Percentiles rank a stretch among this genome's conserved stretches.
These are phyloP conservation scores for Volvox africanus DNA, from an alignment of 139 green algal genomes.

Conservation along the genomic window DNA sequence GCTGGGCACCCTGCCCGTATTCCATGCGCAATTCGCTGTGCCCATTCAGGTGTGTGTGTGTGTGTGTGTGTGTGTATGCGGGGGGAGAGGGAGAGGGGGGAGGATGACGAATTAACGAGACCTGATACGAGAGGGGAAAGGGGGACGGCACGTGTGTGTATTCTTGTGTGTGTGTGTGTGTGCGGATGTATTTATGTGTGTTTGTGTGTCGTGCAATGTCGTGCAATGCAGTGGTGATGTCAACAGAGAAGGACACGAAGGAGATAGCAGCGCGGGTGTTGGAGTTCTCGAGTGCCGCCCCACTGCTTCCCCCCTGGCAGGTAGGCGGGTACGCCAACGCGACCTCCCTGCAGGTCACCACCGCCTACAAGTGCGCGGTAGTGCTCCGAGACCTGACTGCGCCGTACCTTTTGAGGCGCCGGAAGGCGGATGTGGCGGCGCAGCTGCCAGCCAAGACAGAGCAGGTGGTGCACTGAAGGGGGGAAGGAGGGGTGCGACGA, in stretches of 20 bases:
- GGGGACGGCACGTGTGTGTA: too few relatives aligned
- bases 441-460: slow-evolving; percentile 97
- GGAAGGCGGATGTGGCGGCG: slow-evolving; percentile 91
- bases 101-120: too few relatives aligned
- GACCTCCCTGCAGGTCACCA: slow-evolving; percentile 83
- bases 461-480: slow-evolving; percentile 65
- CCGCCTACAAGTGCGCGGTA: slow-evolving; percentile 86
- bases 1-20: slow-evolving; percentile 97
- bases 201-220: too few relatives aligned
- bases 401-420: slow-evolving; percentile 95
- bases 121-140: neutral
- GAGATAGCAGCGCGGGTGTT: too few relatives aligned
- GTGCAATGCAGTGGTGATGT: too few relatives aligned
- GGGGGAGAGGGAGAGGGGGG: too few relatives aligned
- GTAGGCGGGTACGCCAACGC: slow-evolving; percentile 92
- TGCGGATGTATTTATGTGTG: too few relatives aligned
- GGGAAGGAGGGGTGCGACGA: neutral
- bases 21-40: slow-evolving; percentile 94
- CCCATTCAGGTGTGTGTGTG: slow-evolving; percentile 81
- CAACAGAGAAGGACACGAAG: too few relatives aligned
- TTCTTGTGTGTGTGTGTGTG: neutral
- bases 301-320: slow-evolving; percentile 42
- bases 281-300: too few relatives aligned
- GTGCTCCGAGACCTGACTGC: slow-evolving; percentile 95
- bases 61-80: neutral